These are phyloP conservation scores for Galerina marginata DNA, from an alignment of 768 basidiomycete genomes.

Conservation along the genomic window DNA sequence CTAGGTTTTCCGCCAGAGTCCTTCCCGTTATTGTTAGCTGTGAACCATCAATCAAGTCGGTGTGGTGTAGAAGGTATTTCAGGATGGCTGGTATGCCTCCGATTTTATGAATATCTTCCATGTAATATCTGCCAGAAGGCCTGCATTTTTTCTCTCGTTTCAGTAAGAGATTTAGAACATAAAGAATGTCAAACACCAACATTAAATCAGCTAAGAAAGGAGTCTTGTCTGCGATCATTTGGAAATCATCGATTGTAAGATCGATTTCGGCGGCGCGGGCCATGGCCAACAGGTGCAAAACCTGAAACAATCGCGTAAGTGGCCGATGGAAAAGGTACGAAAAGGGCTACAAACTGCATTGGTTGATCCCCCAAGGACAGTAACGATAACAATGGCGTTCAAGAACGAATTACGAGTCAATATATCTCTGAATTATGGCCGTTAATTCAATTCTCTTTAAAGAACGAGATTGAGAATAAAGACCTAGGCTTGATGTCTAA, in stretches of 20 bases:
- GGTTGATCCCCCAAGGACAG: slow-evolving; percentile 85
- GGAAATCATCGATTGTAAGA: slow-evolving; percentile 87
- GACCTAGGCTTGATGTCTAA: slow-evolving; percentile 83
- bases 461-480: background rate
- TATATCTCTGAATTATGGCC: slow-evolving; percentile 40
- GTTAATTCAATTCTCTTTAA: background rate
- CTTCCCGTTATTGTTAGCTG: slow-evolving; percentile 92
- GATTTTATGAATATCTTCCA: slow-evolving; percentile 88
- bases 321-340: background rate
- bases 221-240: slow-evolving; percentile 76
- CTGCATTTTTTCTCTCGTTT: slow-evolving; percentile 33
- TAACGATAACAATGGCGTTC: slow-evolving; percentile 83
- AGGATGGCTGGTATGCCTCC: slow-evolving; percentile 86
- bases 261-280: slow-evolving; percentile 77
- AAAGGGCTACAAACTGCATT: slow-evolving; percentile 64
- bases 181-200: slow-evolving; percentile 9
- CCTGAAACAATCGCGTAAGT: slow-evolving; percentile 42
- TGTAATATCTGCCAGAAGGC: slow-evolving; percentile 86
- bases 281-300: slow-evolving; percentile 84
- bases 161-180: background rate
- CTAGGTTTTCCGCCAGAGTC: slow-evolving; percentile 87
- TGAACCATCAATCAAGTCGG: slow-evolving; percentile 78
- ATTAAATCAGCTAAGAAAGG: slow-evolving; percentile 87
- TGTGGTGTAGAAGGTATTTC: slow-evolving; percentile 82
- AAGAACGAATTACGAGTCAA: slow-evolving; percentile 63